phyloP scores from a whole-genome alignment of 179 eudicot species.

The Spergularia azorica region DNA sequence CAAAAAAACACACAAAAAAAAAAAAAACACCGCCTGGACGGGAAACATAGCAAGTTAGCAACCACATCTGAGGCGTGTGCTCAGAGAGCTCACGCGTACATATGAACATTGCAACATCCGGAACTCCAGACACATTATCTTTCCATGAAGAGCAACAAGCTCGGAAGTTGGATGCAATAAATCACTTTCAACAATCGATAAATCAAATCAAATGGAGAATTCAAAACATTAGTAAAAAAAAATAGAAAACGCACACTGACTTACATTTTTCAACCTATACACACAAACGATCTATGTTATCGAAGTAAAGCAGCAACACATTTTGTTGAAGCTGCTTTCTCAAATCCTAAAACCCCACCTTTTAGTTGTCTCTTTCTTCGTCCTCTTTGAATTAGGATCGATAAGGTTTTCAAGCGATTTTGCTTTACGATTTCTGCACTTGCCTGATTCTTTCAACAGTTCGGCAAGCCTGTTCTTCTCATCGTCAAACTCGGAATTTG shows the following conservation, averaged over 20 bases:
- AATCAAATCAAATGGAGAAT: constrained; percentile 23
- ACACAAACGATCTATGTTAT: constrained; percentile 43
- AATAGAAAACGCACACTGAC: constrained; percentile 28
- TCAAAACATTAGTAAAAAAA: not conserved
- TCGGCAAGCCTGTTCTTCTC: constrained; percentile 93
- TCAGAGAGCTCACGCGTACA: not conserved
- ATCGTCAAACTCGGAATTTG: constrained; percentile 91
- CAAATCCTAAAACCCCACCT: constrained; percentile 89
- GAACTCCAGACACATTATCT: not conserved
- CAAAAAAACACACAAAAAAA: not conserved
- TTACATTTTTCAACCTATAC: constrained; percentile 52
- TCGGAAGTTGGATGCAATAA: constrained; percentile 40
- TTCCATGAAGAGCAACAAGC: constrained; percentile 18
- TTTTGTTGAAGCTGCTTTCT: constrained; percentile 20
- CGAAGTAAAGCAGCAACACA: constrained; percentile 26
- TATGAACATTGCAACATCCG: not conserved
- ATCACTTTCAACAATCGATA: constrained; percentile 48
- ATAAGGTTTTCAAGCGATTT: constrained; percentile 95
- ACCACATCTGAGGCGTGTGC: too few species aligned
- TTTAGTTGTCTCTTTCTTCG: constrained; percentile 77
- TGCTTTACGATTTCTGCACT: constrained; percentile 80
- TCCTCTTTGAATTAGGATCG: constrained; percentile 86
- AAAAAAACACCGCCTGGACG: too few species aligned
- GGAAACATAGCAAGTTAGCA: too few species aligned
- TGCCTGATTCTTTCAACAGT: constrained; percentile 94